Evolutionary conservation across 768 basidiomycete species (phyloP).

Genomic region (Saitozyma podzolica): DNA sequence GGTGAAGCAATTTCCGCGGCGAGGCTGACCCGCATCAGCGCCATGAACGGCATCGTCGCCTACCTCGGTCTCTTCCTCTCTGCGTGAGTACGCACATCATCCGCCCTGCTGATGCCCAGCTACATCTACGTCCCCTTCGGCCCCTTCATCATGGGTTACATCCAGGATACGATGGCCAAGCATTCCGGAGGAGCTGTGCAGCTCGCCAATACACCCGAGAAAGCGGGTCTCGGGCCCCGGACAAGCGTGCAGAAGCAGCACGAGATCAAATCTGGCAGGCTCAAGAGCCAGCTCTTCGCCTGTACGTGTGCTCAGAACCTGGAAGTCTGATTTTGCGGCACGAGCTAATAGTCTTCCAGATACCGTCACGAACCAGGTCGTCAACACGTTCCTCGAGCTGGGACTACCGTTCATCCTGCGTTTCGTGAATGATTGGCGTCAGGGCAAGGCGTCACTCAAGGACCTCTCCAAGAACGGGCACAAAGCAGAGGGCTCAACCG

Average conservation of each 20-base stretch:
- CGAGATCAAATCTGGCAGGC: constrained; percentile 55
- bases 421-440: constrained; percentile 54
- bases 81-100: constrained; percentile 58
- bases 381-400: constrained; percentile 75
- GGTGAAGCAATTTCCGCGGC: neutral
- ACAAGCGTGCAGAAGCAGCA: constrained; percentile 38
- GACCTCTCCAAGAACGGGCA: constrained; percentile 9
- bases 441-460: constrained; percentile 45
- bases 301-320: constrained; percentile 49
- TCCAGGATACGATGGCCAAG: constrained; percentile 47
- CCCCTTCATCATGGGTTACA: constrained; percentile 70
- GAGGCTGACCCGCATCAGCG: constrained; percentile 36
- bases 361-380: constrained; percentile 45
- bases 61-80: constrained; percentile 88
- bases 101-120: constrained; percentile 19
- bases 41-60: constrained; percentile 81
- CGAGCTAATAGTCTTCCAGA: neutral
- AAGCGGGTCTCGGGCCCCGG: constrained; percentile 42
- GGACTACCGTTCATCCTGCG: constrained; percentile 76
- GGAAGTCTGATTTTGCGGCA: neutral
- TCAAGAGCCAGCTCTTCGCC: constrained; percentile 91
- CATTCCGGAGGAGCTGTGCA: constrained; percentile 26
- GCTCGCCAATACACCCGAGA: constrained; percentile 49
- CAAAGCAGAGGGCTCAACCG: constrained; percentile 16
- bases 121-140: constrained; percentile 93